Evolutionary conservation across 2,329 filamentous ascomycete genomes (phyloP).

Genomic region (Pyrenophora seminiperda): DNA sequence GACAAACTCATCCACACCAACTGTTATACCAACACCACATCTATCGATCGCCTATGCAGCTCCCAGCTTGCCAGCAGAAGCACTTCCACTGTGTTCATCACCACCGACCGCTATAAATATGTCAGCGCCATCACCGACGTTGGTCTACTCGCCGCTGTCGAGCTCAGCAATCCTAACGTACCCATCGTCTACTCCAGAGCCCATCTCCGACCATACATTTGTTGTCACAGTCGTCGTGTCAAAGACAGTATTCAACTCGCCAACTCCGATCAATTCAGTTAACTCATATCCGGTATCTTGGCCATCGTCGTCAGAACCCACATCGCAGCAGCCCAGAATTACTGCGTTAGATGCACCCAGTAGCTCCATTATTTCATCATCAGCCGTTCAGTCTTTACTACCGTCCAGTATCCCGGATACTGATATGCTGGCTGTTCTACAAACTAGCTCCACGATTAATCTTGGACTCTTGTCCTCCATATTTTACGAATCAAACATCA

Average conservation of each 20-base stretch:
- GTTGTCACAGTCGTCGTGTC: slow-evolving; percentile 5
- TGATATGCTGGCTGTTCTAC: not conserved
- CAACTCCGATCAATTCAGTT: not conserved
- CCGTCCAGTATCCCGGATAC: not conserved
- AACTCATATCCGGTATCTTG: not conserved
- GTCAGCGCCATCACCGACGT: slow-evolving; percentile 6
- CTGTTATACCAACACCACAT: slow-evolving; percentile 1
- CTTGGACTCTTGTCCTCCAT: slow-evolving; percentile 10
- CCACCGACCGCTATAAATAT: not conserved
- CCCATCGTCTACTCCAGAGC: not conserved
- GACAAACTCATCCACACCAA: slow-evolving; percentile 3
- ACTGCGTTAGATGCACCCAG: not conserved
- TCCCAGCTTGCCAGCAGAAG: no score
- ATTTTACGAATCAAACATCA: not conserved
- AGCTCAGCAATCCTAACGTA: not conserved
- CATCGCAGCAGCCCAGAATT: not conserved
- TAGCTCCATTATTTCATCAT: not conserved
- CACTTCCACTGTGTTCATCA: not conserved
- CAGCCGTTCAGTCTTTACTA: not conserved
- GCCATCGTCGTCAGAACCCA: not conserved
- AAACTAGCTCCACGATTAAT: slow-evolving; percentile 2
- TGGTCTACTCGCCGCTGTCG: slow-evolving; percentile 8
- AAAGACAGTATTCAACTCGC: slow-evolving; percentile 2
- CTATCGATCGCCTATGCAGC: not conserved
- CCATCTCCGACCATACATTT: slow-evolving; percentile 3